Evolutionary conservation across 495 filamentous ascomycete species (phyloP).

Genomic region (Lasiosphaeriaceae sp.): DNA sequence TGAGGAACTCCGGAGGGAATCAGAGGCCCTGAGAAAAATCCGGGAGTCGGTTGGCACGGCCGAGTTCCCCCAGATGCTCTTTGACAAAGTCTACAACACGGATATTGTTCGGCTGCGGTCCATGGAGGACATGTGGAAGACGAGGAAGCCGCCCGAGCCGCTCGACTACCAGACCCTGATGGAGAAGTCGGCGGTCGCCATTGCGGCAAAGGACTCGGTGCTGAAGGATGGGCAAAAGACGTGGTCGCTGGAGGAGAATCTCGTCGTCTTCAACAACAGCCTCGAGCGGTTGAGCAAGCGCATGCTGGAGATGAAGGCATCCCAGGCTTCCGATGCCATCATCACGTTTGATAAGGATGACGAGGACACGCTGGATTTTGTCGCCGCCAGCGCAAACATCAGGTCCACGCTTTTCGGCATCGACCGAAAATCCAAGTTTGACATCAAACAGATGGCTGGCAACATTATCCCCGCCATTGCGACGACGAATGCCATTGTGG

Average conservation of each 20-base stretch:
- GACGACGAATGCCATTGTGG: constrained; percentile 96
- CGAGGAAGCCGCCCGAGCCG: constrained; percentile 64
- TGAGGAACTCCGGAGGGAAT: constrained; percentile 75
- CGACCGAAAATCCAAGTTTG: constrained; percentile 83
- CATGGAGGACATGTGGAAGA: constrained; percentile 98
- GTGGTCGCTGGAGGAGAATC: constrained; percentile 82
- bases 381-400: constrained; percentile 84
- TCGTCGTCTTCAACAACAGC: constrained; percentile 82
- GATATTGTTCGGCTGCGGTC: constrained; percentile 80
- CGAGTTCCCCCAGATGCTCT: constrained; percentile 76
- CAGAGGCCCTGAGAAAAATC: constrained; percentile 77
- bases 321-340: constrained; percentile 51
- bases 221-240: constrained; percentile 64
- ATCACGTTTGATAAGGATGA: constrained; percentile 97
- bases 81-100: constrained; percentile 85
- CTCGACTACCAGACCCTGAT: constrained; percentile 58
- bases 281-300: constrained; percentile 72
- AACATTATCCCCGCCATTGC: constrained; percentile 99
- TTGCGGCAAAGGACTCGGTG: constrained; percentile 49
- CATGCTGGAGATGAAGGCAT: constrained; percentile 54
- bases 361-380: constrained; percentile 91
- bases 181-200: constrained; percentile 41
- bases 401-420: constrained; percentile 83
- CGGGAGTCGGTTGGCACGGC: constrained; percentile 75
- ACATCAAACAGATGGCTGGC: constrained; percentile 98